Conservation (phyloP, 345 rosid genomes). For the Gossypium turneri region DNA sequence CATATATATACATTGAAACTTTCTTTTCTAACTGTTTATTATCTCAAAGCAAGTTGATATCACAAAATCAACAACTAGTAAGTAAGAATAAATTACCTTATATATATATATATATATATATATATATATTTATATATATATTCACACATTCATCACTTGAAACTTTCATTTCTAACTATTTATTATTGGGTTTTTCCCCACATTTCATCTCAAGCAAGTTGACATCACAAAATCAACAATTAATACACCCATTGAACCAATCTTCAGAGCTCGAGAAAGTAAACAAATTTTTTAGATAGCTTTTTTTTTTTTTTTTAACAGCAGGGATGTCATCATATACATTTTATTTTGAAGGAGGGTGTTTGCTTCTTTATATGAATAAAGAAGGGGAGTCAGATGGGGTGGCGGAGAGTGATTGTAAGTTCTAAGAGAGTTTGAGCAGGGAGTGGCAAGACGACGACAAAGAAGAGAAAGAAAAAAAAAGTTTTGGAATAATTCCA, state of each 20-base stretch:
- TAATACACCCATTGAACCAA: slow-evolving; percentile 11
- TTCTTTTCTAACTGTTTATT: not conserved
- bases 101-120: too few species aligned
- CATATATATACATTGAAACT: not conserved
- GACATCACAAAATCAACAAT: slow-evolving; percentile 21
- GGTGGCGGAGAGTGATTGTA: too few species aligned
- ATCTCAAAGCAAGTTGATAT: slow-evolving; percentile 25
- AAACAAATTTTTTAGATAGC: not conserved
- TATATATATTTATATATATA: too few species aligned
- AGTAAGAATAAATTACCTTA: slow-evolving; percentile 29
- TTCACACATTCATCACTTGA: too few species aligned
- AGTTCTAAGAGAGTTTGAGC: too few species aligned
- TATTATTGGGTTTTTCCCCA: not conserved
- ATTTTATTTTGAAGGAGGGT: not conserved
- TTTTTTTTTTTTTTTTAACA: not conserved
- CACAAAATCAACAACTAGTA: slow-evolving; percentile 15
- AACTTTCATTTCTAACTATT: not conserved
- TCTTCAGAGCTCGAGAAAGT: slow-evolving; percentile 23
- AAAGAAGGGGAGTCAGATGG: too few species aligned
- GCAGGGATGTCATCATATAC: not conserved
- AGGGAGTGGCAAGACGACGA: too few species aligned
- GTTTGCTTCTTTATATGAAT: too few species aligned
- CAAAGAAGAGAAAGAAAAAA: too few species aligned
- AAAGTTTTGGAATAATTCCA: too few species aligned
- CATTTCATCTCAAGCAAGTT: slow-evolving; percentile 16